phyloP scores from a whole-genome alignment of 1,284 basidiomycete genomes.

The Rhodotorula sp. region DNA sequence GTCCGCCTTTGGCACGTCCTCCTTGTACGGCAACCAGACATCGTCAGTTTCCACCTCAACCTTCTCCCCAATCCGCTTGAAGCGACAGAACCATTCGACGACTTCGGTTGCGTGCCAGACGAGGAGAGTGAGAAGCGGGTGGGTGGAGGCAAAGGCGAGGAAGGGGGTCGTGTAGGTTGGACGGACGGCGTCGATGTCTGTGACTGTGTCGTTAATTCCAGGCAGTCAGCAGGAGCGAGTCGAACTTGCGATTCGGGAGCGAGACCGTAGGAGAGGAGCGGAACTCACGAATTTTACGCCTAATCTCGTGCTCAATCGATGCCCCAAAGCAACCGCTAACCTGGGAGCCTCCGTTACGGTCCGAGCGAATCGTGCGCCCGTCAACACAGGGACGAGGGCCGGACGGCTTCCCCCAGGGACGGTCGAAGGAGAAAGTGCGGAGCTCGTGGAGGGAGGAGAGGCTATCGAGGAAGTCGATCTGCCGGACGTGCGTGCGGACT shows the following conservation, averaged over 20 bases:
- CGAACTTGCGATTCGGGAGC: neutral
- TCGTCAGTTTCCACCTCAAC: neutral
- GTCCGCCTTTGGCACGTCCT: neutral
- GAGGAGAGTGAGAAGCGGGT: neutral
- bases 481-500: neutral
- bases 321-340: neutral
- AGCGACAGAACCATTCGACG: neutral
- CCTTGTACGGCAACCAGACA: neutral
- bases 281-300: neutral
- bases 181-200: slow-evolving; percentile 7
- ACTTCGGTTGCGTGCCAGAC: neutral
- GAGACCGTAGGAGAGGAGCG: neutral
- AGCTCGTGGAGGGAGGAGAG: neutral
- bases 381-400: neutral
- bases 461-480: neutral
- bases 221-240: too few species aligned
- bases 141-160: neutral
- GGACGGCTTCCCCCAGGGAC: slow-evolving; percentile 5
- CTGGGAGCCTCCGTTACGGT: neutral
- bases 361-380: slow-evolving; percentile 11
- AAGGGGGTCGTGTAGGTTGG: neutral
- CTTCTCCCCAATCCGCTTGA: neutral
- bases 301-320: neutral
- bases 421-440: slow-evolving; percentile 4
- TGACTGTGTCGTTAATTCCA: neutral